Base-by-base conservation (phyloP, 1,284 basidiomycete species). In the Fomitopsis pinicola region DNA sequence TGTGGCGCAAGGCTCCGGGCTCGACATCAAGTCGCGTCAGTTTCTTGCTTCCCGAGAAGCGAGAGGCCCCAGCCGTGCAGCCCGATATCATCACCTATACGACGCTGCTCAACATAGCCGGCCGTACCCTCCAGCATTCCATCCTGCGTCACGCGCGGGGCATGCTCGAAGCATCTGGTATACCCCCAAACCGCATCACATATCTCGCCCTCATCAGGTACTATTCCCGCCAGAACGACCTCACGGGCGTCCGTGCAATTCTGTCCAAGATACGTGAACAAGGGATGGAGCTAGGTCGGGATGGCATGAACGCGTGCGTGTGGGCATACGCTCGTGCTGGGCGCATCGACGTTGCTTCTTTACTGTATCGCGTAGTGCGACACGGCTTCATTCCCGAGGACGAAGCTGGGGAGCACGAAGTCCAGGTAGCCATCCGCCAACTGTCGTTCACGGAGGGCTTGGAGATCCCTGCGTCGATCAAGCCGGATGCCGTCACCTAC, bases 81-180 rank as follows among this genome's bases (percentile, higher is more conserved):
- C 88, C 90, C 42, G 84, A 92, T 67, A 81, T 88, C 60, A 74
- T 80, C 68, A 89, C 91, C 17, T 85, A 87, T 69, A 88, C 85
- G 48, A 86, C 83, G 1, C 76, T 93, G 55, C 75, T 93, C 62
- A 76, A 78, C 59, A 81, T 87, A 57, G 91, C 91, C 1, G 77
- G 79, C 22, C 79, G 82, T 36, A 83, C 86, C 14, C 68, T 75
- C 42, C 72, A 81, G 45, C 68, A 73, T 2, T 67, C 69, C n/a
- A 71, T 80, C 22, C 59, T 92, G 38, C 77, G 75, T 19, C 83
- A 83, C 62, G 82, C 88, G 0, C 76, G 75, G 40, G 71, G 71
- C 14, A 74, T 91, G 33, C 73, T 92, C 42, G 73, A 76, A 45
- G 69, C 76, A 15, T 85, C 87, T 1, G 81, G 79, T 2, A 63